A percentile compares a stretch with the other conserved stretches of the same genome.
These are phyloP conservation scores for Phytophthora tubulina DNA, from an alignment of 352 stramenopile species.

Conservation along the genomic window DNA sequence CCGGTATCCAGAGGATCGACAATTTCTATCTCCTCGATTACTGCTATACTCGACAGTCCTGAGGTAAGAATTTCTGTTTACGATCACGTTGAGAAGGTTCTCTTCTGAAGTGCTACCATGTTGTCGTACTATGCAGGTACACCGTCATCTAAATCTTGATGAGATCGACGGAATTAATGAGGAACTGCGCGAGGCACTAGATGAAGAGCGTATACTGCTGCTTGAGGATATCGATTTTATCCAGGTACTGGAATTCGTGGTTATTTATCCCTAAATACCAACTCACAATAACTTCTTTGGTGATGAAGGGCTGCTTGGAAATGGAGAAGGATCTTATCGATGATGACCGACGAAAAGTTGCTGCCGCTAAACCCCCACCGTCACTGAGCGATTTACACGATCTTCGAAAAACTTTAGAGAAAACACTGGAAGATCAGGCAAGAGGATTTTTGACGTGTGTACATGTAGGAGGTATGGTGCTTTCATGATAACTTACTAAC, in stretches of 20 bases:
- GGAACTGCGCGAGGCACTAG: slow-evolving; percentile 63
- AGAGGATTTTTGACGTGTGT: background rate
- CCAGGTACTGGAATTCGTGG: slow-evolving; percentile 48
- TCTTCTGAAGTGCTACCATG: slow-evolving; percentile 11
- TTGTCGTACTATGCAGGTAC: slow-evolving; percentile 36
- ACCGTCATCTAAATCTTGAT: slow-evolving; percentile 67
- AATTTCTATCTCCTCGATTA: slow-evolving; percentile 64
- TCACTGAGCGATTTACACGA: slow-evolving; percentile 74
- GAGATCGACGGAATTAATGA: slow-evolving; percentile 79
- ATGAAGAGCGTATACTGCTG: slow-evolving; percentile 67
- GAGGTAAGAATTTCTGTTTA: slow-evolving; percentile 42
- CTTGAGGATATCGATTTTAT: slow-evolving; percentile 90
- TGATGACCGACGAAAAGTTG: slow-evolving; percentile 67
- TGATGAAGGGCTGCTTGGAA: slow-evolving; percentile 71
- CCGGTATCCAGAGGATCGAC: slow-evolving; percentile 76
- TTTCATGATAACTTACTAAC: background rate
- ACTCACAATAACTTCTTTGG: too few species aligned
- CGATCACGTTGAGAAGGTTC: background rate
- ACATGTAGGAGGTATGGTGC: background rate
- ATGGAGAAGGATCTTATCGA: slow-evolving; percentile 89
- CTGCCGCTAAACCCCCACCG: slow-evolving; percentile 46
- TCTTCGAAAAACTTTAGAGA: slow-evolving; percentile 66
- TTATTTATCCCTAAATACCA: background rate
- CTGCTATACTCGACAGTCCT: slow-evolving; percentile 65
- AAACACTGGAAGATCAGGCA: slow-evolving; percentile 71